These are phyloP conservation scores for Trichoderma gamsii DNA, from an alignment of 495 filamentous ascomycete species.

Conservation along the genomic window DNA sequence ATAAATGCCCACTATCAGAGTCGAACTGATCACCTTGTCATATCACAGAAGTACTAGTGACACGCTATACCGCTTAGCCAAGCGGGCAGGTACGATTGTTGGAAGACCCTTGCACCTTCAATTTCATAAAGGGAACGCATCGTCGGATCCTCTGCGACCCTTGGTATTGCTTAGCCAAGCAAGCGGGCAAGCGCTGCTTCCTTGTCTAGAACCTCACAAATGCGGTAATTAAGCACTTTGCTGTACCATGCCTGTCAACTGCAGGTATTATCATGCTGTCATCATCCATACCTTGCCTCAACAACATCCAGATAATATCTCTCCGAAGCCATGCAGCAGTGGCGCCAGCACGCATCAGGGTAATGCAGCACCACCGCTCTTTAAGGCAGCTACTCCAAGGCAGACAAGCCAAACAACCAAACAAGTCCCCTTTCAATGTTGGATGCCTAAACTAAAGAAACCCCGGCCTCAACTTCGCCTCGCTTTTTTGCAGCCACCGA, in stretches of 20 bases:
- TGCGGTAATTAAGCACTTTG: neutral
- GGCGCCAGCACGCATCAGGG: too few relatives aligned
- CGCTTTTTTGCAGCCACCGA: neutral
- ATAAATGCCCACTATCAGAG: neutral
- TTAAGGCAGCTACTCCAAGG: neutral
- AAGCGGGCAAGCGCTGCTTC: neutral
- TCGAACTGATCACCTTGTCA: conserved; percentile 14
- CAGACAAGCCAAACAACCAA: neutral
- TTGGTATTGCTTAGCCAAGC: neutral
- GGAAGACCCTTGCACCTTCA: too few relatives aligned
- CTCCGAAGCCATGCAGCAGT: neutral
- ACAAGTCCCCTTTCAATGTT: too few relatives aligned
- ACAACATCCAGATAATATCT: neutral
- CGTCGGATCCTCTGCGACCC: too few relatives aligned
- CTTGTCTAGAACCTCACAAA: neutral
- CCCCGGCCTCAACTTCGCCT: neutral
- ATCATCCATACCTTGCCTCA: neutral
- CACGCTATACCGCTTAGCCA: conserved; percentile 14
- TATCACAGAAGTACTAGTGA: neutral
- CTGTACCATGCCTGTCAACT: neutral
- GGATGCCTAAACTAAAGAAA: neutral
- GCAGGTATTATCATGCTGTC: neutral
- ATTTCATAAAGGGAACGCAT: too few relatives aligned
- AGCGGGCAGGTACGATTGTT: too few relatives aligned
- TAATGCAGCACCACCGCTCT: too few relatives aligned